Base-by-base conservation (phyloP, 768 basidiomycete species). In the Mrakia gelida region DNA sequence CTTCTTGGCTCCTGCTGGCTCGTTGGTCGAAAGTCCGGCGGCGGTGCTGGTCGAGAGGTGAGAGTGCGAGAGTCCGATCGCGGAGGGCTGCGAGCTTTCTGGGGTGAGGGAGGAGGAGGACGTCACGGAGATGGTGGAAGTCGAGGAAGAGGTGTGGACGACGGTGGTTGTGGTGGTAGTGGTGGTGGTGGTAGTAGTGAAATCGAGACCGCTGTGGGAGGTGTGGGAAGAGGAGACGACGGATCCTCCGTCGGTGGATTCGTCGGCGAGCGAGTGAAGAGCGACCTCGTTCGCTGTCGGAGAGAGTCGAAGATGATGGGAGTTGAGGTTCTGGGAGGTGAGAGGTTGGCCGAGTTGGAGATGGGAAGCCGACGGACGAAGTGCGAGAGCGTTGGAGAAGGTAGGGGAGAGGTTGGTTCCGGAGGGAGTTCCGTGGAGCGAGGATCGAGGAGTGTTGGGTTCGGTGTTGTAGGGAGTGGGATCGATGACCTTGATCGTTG, bases 391-490 rank as follows among this genome's bases (percentile, higher is more conserved):
- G 49, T 28, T 73, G 56, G 30, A 11, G 72, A 59, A 18, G 21
- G 32, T 23, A 3, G 72, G 56, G 30, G 72, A 73, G 54, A 73
- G 72, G 34, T 26, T 30, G 21, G 49, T 21, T 52, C 56, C 72
- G 8, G 54, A 32, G 1, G 72, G 72, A 28, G 52, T 73, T n/a
- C 30, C 28, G 34, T 73, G 34, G 56, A 28, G 28, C 0, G 72
- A 73, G 6, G 49, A 28, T 6, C 23, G 28, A 34, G 72, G 72
- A 1, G 72, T 73, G 56, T 73, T 73, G 30, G 72, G 72, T 43
- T 73, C 54, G 56, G 77, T 78, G 77, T 73, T 67, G 72, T 30
- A n/a, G 30, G 77, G 77, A 34, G 77, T 78, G 18, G 77, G 77
- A 28, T 78, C 77, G 32, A 65, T 73, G 61, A 78, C 71, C 28